Evolutionary conservation across 108 stramenopile species (phyloP).

Genomic region (Stephanodiscus triporus): DNA sequence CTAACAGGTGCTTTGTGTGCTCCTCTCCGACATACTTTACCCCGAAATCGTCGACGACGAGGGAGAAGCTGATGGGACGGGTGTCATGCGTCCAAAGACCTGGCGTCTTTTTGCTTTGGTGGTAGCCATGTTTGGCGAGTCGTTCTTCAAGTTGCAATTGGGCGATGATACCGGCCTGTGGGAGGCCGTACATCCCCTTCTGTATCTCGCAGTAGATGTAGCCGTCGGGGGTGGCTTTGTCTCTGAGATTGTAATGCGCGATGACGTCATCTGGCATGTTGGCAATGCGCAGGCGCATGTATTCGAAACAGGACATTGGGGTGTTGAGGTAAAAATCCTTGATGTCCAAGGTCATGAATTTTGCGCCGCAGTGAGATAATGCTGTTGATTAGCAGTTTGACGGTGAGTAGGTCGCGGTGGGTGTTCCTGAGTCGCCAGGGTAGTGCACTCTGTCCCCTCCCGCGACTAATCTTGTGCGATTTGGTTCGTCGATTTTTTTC

Average conservation of each 20-base stretch:
- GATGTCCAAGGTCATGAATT: conserved; percentile 44
- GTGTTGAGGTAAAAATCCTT: conserved; percentile 57
- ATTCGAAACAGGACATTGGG: conserved; percentile 31
- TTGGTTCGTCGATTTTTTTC: conserved; percentile 20
- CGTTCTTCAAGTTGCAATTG: conserved; percentile 11
- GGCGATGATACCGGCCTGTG: conserved; percentile 48
- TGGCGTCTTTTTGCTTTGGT: conserved; percentile 32
- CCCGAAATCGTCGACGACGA: conserved; percentile 62
- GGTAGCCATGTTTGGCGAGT: no score
- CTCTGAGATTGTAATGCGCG: conserved; percentile 30
- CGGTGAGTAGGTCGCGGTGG: conserved; percentile 40
- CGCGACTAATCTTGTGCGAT: conserved; percentile 33
- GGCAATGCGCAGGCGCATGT: conserved; percentile 36
- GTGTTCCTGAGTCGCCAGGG: conserved; percentile 24
- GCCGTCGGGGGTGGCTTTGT: conserved; percentile 22
- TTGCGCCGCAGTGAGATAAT: conserved; percentile 37
- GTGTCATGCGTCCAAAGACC: conserved; percentile 48
- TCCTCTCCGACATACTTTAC: conserved; percentile 37
- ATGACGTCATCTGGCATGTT: conserved; percentile 42
- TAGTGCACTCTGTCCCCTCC: conserved; percentile 47
- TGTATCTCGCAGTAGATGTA: conserved; percentile 19
- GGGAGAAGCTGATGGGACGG: conserved; percentile 25
- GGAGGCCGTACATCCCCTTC: conserved; percentile 51
- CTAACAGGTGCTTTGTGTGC: conserved; percentile 46
- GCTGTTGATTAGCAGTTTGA: conserved; percentile 54